Evolutionary conservation across 805 yeast species (phyloP), one percentile per base, ranked within the genome.

Genomic region (Cyberlindnera maritima): DNA sequence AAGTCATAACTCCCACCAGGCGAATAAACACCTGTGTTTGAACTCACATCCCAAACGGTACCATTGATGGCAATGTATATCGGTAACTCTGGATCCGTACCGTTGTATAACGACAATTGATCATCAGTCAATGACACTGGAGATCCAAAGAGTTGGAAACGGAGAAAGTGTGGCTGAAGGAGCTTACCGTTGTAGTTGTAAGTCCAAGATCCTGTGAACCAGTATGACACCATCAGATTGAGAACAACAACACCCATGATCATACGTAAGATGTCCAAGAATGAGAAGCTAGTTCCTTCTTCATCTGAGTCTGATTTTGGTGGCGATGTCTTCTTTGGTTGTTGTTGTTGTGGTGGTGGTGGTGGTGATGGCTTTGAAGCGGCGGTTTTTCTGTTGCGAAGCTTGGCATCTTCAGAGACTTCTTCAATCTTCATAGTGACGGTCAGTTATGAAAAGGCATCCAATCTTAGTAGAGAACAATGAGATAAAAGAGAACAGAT

Each of bases 141-240:
- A 2, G 48, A n/a, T 9, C 59, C 58, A 3, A 50, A 35, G 2
- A 49, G 23, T 21, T 44, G 35, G 29, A 46, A 50, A 23, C 56
- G 48, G 35, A 68, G 49, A 53, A 63, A 79, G 15, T 62, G 49
- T 3, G 65, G 58, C 55, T 75, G 70, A 5, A 68, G 36, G 59
- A 67, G 69, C 58, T 69, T 74, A 1, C 80, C 81, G 0, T 64
- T 52, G 56, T 76, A 76, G 6, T 78, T 77, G 79, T 83, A 80
- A 0, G 77, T 51, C 12, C 38, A 31, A 0, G 59, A 44, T 3
- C 57, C 58, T 2, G 64, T 59, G 33, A 47, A 46, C 20, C 41
- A 47, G 20, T 46, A 50, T 10, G 64, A 60, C 0, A 46, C 20
- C 3, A 42, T 1, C 2, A 52, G 11, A 28, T 43, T 46, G 2